These are phyloP conservation scores for Ustanciosporium gigantosporum DNA, from an alignment of 1,284 basidiomycete genomes.

Conservation along the genomic window DNA sequence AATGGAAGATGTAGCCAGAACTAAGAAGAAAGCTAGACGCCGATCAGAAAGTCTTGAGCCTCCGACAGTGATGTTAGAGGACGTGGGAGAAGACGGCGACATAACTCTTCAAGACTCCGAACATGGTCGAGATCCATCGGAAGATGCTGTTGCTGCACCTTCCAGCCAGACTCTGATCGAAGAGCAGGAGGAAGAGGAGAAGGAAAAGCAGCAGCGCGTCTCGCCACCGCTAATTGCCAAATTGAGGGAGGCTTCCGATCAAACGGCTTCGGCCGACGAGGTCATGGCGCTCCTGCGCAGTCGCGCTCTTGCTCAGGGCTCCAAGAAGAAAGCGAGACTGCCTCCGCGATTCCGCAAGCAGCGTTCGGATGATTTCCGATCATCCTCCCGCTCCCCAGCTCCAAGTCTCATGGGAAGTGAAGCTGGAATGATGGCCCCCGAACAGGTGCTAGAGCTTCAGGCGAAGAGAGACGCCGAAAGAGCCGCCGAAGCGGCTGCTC, in stretches of 20 bases:
- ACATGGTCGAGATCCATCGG: not conserved
- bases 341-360: constrained; percentile 29
- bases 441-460: constrained; percentile 33
- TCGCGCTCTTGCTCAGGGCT: constrained; percentile 15
- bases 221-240: not conserved
- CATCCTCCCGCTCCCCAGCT: not conserved
- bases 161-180: constrained; percentile 33
- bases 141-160: constrained; percentile 8
- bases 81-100: constrained; percentile 12
- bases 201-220: not conserved
- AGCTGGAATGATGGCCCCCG: constrained; percentile 6
- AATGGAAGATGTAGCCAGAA: no score
- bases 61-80: not conserved
- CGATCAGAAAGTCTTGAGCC: not conserved
- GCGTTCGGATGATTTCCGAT: constrained; percentile 7
- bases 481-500: constrained; percentile 33
- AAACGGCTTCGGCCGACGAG: constrained; percentile 19
- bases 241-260: not conserved
- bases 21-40: no score
- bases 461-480: constrained; percentile 28
- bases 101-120: constrained; percentile 17
- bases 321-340: constrained; percentile 14
- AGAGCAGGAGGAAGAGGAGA: not conserved
- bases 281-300: constrained; percentile 26
- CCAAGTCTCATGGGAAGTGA: not conserved